A percentile compares a stretch with the other conserved stretches of the same genome.
These are phyloP conservation scores for Olyra latifolia DNA, from an alignment of 176 grass and related monocot genomes.

Conservation along the genomic window DNA sequence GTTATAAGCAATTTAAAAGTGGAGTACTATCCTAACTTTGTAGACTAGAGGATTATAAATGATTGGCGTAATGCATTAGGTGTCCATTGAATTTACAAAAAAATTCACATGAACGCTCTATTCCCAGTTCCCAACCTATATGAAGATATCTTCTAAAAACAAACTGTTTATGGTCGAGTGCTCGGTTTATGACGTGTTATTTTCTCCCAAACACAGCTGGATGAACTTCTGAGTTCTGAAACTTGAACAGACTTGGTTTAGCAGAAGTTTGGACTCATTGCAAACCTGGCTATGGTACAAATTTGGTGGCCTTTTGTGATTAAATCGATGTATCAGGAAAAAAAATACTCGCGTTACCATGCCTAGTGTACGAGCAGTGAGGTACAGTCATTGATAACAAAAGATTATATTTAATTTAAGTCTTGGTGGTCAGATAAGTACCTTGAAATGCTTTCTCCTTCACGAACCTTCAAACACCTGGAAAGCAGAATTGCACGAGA, in stretches of 20 bases:
- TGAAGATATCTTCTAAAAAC: neutral
- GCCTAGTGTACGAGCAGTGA: neutral
- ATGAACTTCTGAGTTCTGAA: neutral
- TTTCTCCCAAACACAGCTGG: neutral
- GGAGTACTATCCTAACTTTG: neutral
- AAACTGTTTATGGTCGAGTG: neutral
- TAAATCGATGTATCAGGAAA: neutral
- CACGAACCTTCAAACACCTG: slow-evolving; percentile 10
- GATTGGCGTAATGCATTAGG: neutral
- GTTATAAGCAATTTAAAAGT: neutral
- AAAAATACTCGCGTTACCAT: neutral
- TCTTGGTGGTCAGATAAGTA: neutral
- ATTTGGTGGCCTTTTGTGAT: neutral
- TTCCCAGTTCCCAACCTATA: neutral
- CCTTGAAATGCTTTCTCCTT: slow-evolving; percentile 22
- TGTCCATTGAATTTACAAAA: neutral
- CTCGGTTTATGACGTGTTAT: neutral
- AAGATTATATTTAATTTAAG: slow-evolving; percentile 13
- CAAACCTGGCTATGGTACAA: neutral
- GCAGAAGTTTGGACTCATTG: neutral
- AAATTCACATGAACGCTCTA: neutral
- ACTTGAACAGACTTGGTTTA: neutral
- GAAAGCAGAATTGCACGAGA: slow-evolving; percentile 30
- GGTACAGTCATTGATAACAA: slow-evolving; percentile 19
- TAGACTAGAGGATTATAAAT: neutral